These are phyloP conservation scores for Termitomyces sp. DNA, from an alignment of 768 basidiomycete genomes.

Conservation along the genomic window DNA sequence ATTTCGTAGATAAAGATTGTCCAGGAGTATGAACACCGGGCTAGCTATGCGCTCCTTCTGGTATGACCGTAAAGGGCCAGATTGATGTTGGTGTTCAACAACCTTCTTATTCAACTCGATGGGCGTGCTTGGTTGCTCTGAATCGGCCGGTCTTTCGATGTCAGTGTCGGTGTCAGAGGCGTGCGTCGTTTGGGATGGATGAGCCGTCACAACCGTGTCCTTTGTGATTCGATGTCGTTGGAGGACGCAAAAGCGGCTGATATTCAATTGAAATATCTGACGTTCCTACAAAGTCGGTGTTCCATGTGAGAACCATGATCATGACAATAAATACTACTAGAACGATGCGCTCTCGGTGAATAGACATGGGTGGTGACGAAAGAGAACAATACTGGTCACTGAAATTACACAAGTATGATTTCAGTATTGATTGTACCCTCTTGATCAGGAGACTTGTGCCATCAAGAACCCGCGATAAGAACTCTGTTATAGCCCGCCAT, in stretches of 20 bases:
- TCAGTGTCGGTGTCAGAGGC: neutral
- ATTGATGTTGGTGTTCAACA: neutral
- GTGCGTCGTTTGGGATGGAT: neutral
- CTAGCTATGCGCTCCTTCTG: constrained; percentile 35
- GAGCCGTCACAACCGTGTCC: neutral
- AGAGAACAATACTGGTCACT: neutral
- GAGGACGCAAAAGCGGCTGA: constrained; percentile 2
- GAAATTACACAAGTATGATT: neutral
- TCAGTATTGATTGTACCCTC: neutral
- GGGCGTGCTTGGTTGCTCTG: neutral
- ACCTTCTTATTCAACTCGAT: neutral
- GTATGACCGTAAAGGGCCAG: constrained; percentile 20
- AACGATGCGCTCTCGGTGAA: constrained; percentile 6
- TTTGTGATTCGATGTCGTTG: neutral
- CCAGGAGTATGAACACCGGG: constrained; percentile 73
- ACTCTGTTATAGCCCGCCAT: neutral
- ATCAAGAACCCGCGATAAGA: neutral
- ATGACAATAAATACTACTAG: constrained; percentile 1
- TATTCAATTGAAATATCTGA: neutral
- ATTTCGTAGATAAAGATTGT: constrained; percentile 66
- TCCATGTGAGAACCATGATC: constrained; percentile 2
- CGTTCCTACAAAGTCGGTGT: constrained; percentile 1
- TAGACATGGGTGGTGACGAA: constrained; percentile 2
- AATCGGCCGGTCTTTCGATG: neutral
- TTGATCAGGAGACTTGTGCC: neutral